Evolutionary conservation across 805 yeast genomes (phyloP).

Genomic region (Teunomyces aglyptinius): DNA sequence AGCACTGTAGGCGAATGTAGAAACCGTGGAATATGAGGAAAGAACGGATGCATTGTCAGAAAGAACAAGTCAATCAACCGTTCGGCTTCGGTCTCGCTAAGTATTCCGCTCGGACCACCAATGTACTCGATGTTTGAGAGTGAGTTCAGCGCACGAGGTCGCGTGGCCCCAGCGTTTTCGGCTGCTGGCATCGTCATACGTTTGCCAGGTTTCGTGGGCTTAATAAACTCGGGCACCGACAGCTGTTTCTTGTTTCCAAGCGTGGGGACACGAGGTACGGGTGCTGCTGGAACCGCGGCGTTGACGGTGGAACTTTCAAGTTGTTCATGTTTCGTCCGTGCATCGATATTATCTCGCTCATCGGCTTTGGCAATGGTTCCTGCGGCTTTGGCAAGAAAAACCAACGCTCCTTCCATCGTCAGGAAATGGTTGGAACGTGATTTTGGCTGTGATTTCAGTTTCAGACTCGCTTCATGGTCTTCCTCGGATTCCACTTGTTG

Average conservation of each 20-base stretch:
- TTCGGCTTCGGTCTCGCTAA: conserved; percentile 63
- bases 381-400: conserved; percentile 74
- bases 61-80: conserved; percentile 61
- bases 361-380: conserved; percentile 72
- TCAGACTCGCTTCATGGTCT: neutral
- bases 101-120: conserved; percentile 50
- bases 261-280: neutral
- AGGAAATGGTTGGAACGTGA: conserved; percentile 30
- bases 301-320: conserved; percentile 30
- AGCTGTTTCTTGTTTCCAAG: neutral
- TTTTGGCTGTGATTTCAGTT: neutral
- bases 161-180: conserved; percentile 37
- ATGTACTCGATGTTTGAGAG: conserved; percentile 65
- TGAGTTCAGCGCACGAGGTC: conserved; percentile 47
- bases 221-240: conserved; percentile 20
- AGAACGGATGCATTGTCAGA: conserved; percentile 81
- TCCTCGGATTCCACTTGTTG: neutral
- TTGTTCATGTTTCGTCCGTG: conserved; percentile 46
- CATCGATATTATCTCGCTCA: conserved; percentile 59
- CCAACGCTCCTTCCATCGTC: conserved; percentile 59
- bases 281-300: neutral
- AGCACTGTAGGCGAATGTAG: conserved; percentile 63
- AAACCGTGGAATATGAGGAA: conserved; percentile 80
- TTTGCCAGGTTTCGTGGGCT: conserved; percentile 13
- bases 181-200: conserved; percentile 45